Base-by-base conservation (phyloP, 805 yeast genomes). In the Debaryomyces hansenii region DNA sequence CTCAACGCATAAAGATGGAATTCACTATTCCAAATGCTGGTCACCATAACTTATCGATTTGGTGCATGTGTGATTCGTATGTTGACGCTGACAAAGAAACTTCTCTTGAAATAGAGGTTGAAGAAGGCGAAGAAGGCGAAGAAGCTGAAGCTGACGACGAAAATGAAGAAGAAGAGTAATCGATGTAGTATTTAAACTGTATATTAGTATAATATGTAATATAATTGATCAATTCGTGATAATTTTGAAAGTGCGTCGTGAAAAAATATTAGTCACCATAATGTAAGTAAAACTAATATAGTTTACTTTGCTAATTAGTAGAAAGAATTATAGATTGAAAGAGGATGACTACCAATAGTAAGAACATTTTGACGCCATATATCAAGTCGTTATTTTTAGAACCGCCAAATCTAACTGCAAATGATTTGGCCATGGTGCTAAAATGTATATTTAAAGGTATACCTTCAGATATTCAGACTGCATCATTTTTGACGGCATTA, bases 61-160 rank as follows among this genome's bases (percentile, higher is more conserved):
- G 96, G 96, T 83, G 92, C 58, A 79, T 91, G 61, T 87, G 97
- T 67, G 97, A 91, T 58, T 84, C 96, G 0, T 92, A 91, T 57
- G 58, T 89, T n/a, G 98, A 91, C 60, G 95, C 90, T 2, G 99
- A 92, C 61, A 88, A 87, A 62, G 96, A 92, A 66, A 77, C 84
- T 20, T 63, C 72, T 9, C 70, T 86, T 41, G 79, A 75, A 20
- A 59, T 84, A 3, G 70, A 75, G 4, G 82, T 75, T 16, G 56
- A 60, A 24, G 63, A 62, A 42, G 69, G 66, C 24, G 45, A 40
- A 21, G 51, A 32, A 6, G 41, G 36, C 8, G 49, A 41, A 14
- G 44, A 43, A 31, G 38, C 29, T 2, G 37, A 44, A 34, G 47
- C 24, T 12, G 44, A 34, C 2, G 44, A 41, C 6, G 37, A 40